Evolutionary conservation across 2,329 filamentous ascomycete species (phyloP).

Genomic region (Dryadomyces quercivorus): DNA sequence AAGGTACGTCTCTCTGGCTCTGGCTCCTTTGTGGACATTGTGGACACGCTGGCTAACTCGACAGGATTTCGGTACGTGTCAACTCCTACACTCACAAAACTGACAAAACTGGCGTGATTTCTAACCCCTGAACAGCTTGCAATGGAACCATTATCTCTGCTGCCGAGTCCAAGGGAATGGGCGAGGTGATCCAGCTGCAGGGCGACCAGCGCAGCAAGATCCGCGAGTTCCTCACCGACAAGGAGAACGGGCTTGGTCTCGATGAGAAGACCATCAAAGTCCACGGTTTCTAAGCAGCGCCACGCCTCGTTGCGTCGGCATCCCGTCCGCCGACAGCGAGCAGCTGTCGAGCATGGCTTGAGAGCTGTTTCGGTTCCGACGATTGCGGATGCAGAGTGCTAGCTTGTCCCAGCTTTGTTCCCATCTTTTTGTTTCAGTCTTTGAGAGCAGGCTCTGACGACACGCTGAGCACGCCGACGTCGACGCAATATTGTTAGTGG

Average conservation of each 20-base stretch:
- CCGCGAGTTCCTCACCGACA: constrained; percentile 82
- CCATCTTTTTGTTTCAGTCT: neutral
- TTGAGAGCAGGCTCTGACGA: neutral
- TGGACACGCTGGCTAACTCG: constrained; percentile 22
- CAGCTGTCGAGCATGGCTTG: neutral
- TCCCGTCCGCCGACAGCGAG: neutral
- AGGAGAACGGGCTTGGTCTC: constrained; percentile 87
- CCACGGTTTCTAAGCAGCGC: constrained; percentile 46
- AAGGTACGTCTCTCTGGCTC: constrained; percentile 36
- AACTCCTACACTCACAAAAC: neutral
- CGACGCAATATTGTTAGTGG: neutral
- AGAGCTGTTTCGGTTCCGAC: neutral
- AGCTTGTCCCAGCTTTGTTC: neutral
- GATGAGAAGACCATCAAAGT: constrained; percentile 97
- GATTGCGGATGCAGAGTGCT: neutral
- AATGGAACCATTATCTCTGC: constrained; percentile 14
- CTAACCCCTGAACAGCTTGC: constrained; percentile 10
- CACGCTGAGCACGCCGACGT: neutral
- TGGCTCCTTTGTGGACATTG: neutral
- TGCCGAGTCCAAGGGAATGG: constrained; percentile 15
- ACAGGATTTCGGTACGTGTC: constrained; percentile 7
- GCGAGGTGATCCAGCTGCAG: constrained; percentile 66
- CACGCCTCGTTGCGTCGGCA: constrained; percentile 2
- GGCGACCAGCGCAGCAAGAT: constrained; percentile 75
- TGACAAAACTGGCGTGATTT: neutral